A percentile compares a stretch with the other conserved stretches of the same genome.
These are phyloP conservation scores for Priceomyces fermenticarens DNA, from an alignment of 805 yeast genomes.

Conservation along the genomic window DNA sequence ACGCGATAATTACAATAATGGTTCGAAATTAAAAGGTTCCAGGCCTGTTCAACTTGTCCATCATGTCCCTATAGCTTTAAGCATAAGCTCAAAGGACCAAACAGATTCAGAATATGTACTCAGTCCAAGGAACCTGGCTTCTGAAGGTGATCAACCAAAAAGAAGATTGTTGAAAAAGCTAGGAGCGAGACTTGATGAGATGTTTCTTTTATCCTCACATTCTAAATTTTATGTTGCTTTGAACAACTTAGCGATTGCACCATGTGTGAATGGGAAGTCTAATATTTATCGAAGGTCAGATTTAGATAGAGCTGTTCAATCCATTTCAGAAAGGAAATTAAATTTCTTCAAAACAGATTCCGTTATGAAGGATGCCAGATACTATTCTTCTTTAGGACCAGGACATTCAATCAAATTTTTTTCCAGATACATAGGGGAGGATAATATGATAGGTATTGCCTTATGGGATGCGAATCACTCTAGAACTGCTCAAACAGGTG, in stretches of 20 bases:
- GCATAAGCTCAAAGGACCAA: slow-evolving; percentile 21
- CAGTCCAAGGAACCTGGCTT: slow-evolving; percentile 12
- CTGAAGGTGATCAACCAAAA: not conserved
- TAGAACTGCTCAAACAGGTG: slow-evolving; percentile 75
- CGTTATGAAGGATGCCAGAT: slow-evolving; percentile 29
- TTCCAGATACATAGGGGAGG: slow-evolving; percentile 84
- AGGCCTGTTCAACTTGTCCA: slow-evolving; percentile 68
- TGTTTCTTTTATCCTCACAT: slow-evolving; percentile 81
- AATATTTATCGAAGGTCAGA: slow-evolving; percentile 70
- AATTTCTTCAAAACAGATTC: slow-evolving; percentile 28
- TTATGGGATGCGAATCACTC: slow-evolving; percentile 68
- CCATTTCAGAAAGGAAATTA: slow-evolving; percentile 24
- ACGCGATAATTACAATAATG: slow-evolving; percentile 51
- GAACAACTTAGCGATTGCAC: slow-evolving; percentile 71
- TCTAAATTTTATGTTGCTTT: slow-evolving; percentile 80
- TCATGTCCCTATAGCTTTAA: slow-evolving; percentile 71
- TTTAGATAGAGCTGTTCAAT: slow-evolving; percentile 54
- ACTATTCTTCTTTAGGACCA: slow-evolving; percentile 25
- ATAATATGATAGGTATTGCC: slow-evolving; percentile 87
- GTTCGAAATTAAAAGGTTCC: slow-evolving; percentile 24
- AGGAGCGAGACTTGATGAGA: slow-evolving; percentile 78
- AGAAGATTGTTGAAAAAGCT: slow-evolving; percentile 20
- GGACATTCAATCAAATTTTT: slow-evolving; percentile 64
- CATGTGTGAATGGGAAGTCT: slow-evolving; percentile 90
- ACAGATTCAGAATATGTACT: slow-evolving; percentile 23